Percentiles rank a stretch among this genome's conserved stretches.
Conservation (phyloP, 305 asterid species). For the Fraxinus albicans region DNA sequence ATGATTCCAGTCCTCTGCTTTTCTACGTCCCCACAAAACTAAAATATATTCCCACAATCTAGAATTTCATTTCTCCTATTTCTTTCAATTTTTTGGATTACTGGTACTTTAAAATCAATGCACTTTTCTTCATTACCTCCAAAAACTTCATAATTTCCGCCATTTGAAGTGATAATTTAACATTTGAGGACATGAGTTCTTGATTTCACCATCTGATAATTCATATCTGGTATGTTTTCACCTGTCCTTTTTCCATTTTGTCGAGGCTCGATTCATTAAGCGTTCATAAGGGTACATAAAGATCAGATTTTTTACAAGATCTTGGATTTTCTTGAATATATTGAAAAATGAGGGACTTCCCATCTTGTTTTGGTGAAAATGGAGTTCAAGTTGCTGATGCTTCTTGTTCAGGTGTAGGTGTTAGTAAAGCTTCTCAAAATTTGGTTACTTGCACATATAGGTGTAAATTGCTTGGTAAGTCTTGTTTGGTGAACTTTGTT, state of each 20-base stretch:
- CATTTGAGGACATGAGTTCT: neutral
- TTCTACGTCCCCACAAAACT: neutral
- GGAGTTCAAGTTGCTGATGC: slow-evolving; percentile 2
- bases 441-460: slow-evolving; percentile 2
- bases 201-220: neutral
- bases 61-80: neutral
- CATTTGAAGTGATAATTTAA: neutral
- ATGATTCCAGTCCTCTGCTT: neutral
- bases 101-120: neutral
- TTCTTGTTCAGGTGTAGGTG: slow-evolving; percentile 11
- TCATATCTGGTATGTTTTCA: neutral
- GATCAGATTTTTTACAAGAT: neutral
- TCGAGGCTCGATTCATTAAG: neutral
- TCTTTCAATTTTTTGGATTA: neutral
- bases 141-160: neutral
- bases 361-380: slow-evolving; percentile 8
- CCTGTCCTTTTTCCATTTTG: neutral
- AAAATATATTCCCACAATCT: neutral
- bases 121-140: neutral
- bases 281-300: neutral
- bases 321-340: neutral
- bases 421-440: neutral
- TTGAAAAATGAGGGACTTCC: neutral
- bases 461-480: slow-evolving; percentile 4
- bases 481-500: slow-evolving; percentile 1